Conservation (phyloP, 345 rosid species). For the Clausena lansium region DNA sequence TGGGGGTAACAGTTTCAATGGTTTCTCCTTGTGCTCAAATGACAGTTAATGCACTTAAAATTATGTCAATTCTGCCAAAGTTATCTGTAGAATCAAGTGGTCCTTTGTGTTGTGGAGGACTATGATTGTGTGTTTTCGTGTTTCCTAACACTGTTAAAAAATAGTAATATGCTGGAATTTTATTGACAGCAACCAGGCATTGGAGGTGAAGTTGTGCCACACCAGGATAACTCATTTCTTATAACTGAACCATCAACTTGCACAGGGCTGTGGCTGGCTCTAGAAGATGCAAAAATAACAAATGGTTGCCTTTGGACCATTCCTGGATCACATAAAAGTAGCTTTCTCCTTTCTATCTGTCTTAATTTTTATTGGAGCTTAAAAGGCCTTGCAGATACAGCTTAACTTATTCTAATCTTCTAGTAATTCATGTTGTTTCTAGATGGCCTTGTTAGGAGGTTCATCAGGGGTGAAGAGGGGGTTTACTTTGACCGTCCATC, state of each 20-base stretch:
- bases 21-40: background rate
- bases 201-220: constrained; percentile 95
- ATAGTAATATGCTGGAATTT: background rate
- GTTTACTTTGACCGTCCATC: constrained; percentile 74
- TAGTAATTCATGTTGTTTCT: constrained; percentile 21
- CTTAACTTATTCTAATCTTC: background rate
- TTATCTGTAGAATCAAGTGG: background rate
- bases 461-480: constrained; percentile 74
- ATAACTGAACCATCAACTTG: constrained; percentile 87
- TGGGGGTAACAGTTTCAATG: background rate
- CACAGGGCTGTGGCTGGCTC: constrained; percentile 93
- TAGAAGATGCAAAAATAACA: constrained; percentile 78
- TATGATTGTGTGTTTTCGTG: background rate
- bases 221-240: constrained; percentile 90
- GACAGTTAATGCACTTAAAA: too few species aligned
- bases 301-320: constrained; percentile 99
- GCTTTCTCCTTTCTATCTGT: background rate
- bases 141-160: background rate
- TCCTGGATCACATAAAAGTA: constrained; percentile 95
- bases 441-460: constrained; percentile 93
- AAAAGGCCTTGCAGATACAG: background rate
- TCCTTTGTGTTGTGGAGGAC: background rate
- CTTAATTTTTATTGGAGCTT: background rate
- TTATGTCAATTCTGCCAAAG: too few species aligned
- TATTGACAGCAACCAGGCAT: constrained; percentile 89